A percentile compares a stretch with the other conserved stretches of the same genome.
Conservation (phyloP, 2,329 filamentous ascomycete genomes). For the Esteya vermicola region DNA sequence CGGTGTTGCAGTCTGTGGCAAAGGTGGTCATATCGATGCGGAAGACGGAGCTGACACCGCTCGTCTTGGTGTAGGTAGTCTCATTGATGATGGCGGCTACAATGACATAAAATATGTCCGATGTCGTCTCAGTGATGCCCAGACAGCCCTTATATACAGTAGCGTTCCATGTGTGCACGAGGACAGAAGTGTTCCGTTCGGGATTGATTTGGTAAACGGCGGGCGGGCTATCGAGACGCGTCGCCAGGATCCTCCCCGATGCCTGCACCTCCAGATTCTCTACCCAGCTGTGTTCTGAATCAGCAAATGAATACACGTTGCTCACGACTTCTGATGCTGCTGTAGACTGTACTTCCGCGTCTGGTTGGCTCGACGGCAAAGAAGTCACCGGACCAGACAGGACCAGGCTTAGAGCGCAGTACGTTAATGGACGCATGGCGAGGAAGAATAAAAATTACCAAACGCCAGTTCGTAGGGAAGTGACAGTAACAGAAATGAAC, state of each 20-base stretch:
- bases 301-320: too few species aligned
- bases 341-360: too few species aligned
- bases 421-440: too few species aligned
- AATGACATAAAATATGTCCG: slow-evolving; percentile 19
- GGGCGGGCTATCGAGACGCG: slow-evolving; percentile 15
- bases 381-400: too few species aligned
- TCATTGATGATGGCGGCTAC: slow-evolving; percentile 12
- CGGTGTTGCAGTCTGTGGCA: slow-evolving; percentile 2
- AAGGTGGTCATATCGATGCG: slow-evolving; percentile 11
- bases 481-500: too few species aligned
- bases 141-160: slow-evolving; percentile 13
- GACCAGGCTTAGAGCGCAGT: too few species aligned
- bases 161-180: slow-evolving; percentile 15
- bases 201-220: slow-evolving; percentile 21
- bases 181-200: slow-evolving; percentile 7
- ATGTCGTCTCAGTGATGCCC: slow-evolving; percentile 20
- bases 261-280: slow-evolving; percentile 22
- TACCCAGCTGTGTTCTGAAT: too few species aligned
- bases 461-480: too few species aligned
- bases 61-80: slow-evolving; percentile 6
- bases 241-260: slow-evolving; percentile 22
- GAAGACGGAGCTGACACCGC: slow-evolving; percentile 13
- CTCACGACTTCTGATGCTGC: too few species aligned
- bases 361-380: too few species aligned
- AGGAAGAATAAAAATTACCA: too few species aligned